Evolutionary conservation across 164 flowering plant genomes (phyloP), one percentile per base, ranked within the genome.

Genomic region (Tinospora cordifolia): DNA sequence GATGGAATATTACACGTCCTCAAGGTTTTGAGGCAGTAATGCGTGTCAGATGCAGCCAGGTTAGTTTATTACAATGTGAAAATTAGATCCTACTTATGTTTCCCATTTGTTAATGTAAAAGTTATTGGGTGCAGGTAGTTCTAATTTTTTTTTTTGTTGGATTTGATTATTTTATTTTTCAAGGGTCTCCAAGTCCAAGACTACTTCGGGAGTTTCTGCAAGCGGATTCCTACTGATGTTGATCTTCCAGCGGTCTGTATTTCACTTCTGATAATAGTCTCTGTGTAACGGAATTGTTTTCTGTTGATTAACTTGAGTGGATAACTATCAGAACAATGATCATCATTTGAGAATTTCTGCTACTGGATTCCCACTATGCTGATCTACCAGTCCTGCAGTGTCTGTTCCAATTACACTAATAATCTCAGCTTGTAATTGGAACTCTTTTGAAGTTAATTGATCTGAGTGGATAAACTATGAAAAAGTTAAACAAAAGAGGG

Each of bases 41-140:
- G 99, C 95, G 99, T 71, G 97, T 92, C 24, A 83, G 99, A 81
- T 89, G 98, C 83, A 90, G 98, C 79, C 98, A 92, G 97, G 99
- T 91, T 68, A 68, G 76, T 77, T 68, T 60, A 2, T 69, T 59
- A 24, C 22, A 9, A 25, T 63, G 11, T 22, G 3, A 65, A 30
- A 58, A 2, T 57, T 11, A 34, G 11, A 34, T 17, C 22, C 72
- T 38, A 57, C 51, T 57, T 64, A 58, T 65, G 24, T 54, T 8
- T 26, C 14, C 11, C 63, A 47, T 64, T 36, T 6, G 40, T 27
- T 19, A 67, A 39, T 34, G 7, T 21, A 47, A 41, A 11, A 64
- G 34, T 27, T 19, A 13, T 38, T n/a, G 36, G 19, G 19, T 13
- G 9, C 39, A 19, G 14, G 36, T 8, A 15, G 24, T 63, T 25